Evolutionary conservation across 116 monocot species (phyloP), one percentile per base, ranked within the genome.

Genomic region (Iris pallida): DNA sequence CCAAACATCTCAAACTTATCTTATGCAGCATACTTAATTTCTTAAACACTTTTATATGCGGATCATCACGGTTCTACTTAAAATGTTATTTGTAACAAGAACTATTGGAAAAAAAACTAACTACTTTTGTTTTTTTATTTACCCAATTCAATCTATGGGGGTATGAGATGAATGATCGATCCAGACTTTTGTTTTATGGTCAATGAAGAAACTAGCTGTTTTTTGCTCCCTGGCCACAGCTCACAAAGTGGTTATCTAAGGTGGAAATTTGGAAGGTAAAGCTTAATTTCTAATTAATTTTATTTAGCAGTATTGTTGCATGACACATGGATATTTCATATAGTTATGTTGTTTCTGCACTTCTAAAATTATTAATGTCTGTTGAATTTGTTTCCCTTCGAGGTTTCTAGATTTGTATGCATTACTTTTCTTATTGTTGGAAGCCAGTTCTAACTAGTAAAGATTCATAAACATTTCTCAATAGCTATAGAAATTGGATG

Each of bases 91-190:
- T 30, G 30, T 30, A 30, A 30, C 30, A 30, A 30, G 30, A 30
- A 30, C 30, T 30, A 30, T 30, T n/a, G n/a, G 30, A 3, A 30
- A 30, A 30, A 30, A 30, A 30, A 69, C 48, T 63, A 43, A 10
- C 20, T 15, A 2, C 12, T 14, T 64, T 44, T 64, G 49, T 40
- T 69, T 63, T 3, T 52, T 20, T 44, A 5, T 4, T 30, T 8
- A 13, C 16, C 8, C 57, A 72, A 42, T 17, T 43, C 70, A 91
- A 86, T 75, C 48, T 52, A 75, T 57, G 51, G 91, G 87, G 69
- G 92, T 95, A 85, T 78, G 91, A 96, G 20, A 40, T 86, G 63
- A 96, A 91, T 78, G 89, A 96, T 78, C 89, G 89, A 96, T 78
- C 89, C 84, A 59, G 88, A 91, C 16, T 91, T 86, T 57, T 86